Conservation (phyloP, 2,329 filamentous ascomycete species). For the Alternaria rosae region DNA sequence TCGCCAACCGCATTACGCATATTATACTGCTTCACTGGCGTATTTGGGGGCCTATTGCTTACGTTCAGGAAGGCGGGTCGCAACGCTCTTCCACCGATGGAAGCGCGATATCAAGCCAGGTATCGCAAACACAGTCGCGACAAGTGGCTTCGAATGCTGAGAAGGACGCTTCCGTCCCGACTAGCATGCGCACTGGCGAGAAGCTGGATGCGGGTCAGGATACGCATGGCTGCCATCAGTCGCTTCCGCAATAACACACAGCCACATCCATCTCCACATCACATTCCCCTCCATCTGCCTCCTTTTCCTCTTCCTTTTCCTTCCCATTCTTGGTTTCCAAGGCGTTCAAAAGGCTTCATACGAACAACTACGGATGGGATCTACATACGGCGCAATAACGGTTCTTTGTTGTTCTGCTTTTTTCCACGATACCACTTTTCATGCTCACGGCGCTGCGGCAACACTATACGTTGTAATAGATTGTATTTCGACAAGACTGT, state of each 20-base stretch:
- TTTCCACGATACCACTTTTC: neutral
- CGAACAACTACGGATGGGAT: neutral
- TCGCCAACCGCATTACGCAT: constrained; percentile 81
- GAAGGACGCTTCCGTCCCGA: neutral
- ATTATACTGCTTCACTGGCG: constrained; percentile 88
- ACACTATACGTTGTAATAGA: constrained; percentile 4
- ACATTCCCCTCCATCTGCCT: too few relatives aligned
- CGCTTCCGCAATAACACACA: constrained; percentile 3
- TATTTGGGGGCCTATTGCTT: constrained; percentile 81
- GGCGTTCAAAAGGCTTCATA: neutral
- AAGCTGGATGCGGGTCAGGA: neutral
- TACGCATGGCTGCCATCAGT: neutral
- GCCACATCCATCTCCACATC: neutral
- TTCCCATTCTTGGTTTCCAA: neutral
- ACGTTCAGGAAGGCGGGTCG: constrained; percentile 51
- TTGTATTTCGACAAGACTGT: neutral
- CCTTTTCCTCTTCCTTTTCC: too few relatives aligned
- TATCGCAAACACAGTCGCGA: neutral
- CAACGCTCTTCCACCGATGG: neutral
- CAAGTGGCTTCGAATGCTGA: neutral
- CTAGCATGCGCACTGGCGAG: neutral
- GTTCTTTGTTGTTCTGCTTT: neutral
- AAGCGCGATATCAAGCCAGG: neutral
- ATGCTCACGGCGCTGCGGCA: neutral
- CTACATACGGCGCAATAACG: neutral